These are phyloP conservation scores for Vitis amurensis DNA, from an alignment of 164 flowering plant genomes.

Conservation along the genomic window DNA sequence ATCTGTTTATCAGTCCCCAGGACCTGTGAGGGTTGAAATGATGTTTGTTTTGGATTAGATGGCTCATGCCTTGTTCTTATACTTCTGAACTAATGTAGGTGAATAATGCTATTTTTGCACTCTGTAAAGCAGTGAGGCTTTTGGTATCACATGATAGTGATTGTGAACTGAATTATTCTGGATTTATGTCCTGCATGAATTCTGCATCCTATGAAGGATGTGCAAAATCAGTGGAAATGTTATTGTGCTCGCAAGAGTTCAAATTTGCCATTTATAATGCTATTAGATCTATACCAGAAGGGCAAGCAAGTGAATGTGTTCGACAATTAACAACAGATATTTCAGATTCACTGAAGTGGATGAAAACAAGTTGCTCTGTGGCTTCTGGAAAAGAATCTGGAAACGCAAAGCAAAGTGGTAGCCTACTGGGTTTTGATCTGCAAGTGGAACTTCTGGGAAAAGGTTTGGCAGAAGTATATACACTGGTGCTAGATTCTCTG, in stretches of 20 bases:
- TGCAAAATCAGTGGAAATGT: constrained; percentile 47
- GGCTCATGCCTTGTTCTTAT: constrained; percentile 9
- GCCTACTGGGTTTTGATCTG: constrained; percentile 20
- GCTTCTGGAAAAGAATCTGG: constrained; percentile 22
- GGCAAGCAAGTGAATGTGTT: constrained; percentile 73
- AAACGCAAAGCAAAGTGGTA: constrained; percentile 8
- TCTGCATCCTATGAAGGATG: constrained; percentile 30
- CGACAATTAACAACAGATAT: constrained; percentile 52
- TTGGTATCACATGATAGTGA: constrained; percentile 23
- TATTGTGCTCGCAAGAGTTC: constrained; percentile 58
- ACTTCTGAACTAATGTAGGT: constrained; percentile 50
- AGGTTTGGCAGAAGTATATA: constrained; percentile 66
- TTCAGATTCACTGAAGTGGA: constrained; percentile 71
- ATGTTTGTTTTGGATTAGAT: background rate
- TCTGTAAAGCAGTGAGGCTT: constrained; percentile 70
- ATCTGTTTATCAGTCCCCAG: background rate
- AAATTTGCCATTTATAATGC: constrained; percentile 54
- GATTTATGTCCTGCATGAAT: constrained; percentile 12
- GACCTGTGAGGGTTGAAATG: background rate
- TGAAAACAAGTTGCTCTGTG: constrained; percentile 33
- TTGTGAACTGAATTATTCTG: constrained; percentile 19
- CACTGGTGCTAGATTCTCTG: constrained; percentile 58
- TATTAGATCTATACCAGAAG: constrained; percentile 77
- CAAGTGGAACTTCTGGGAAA: constrained; percentile 63
- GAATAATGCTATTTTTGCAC: constrained; percentile 51